Base-by-base conservation (phyloP, 208 protist genomes). In the Herpetomonas tarakana region DNA sequence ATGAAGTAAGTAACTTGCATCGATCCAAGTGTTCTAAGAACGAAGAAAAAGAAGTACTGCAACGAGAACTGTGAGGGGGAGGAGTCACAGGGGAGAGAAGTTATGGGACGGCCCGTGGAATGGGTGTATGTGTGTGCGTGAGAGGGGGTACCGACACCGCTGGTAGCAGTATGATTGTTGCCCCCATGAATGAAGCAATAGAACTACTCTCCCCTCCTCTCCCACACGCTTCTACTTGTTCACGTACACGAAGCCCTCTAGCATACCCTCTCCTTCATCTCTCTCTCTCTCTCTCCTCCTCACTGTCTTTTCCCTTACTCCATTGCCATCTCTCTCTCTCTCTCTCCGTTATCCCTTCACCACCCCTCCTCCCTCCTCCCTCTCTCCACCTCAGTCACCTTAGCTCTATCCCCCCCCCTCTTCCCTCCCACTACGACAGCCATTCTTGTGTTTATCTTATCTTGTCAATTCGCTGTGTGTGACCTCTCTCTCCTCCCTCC, bases 1-100 rank as follows among this genome's bases (percentile, higher is more conserved):
- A 65, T 79, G 61, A 86, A 83, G 62, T 0, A 29, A 9, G 71
- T 41, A 76, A 21, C 18, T 35, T 64, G 4, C 14, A 24, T 38
- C 4, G 24, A 19, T 46, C 52, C 27, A 46, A 7, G 3, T 54
- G 6, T 24, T 64, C 29, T 58, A 38, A 28, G 21, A 9, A 19
- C 44, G 18, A 9, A 38, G 25, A 21, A 11, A 50, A 12, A 50
- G n/a, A 50, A 50, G 24, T 9, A 18, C 19, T 11, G 14, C 0
- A 51, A 39, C 6, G 25, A n/a, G n/a, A n/a, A n/a, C n/a, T n/a
- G n/a, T n/a, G n/a, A n/a, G n/a, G n/a, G n/a, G n/a, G n/a, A n/a
- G n/a, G n/a, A n/a, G n/a, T n/a, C n/a, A n/a, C n/a, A n/a, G n/a
- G n/a, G n/a, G n/a, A n/a, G n/a, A n/a, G n/a, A n/a, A n/a, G n/a